Base-by-base conservation (phyloP, 2,329 filamentous ascomycete species). In the Beauveria varroae region DNA sequence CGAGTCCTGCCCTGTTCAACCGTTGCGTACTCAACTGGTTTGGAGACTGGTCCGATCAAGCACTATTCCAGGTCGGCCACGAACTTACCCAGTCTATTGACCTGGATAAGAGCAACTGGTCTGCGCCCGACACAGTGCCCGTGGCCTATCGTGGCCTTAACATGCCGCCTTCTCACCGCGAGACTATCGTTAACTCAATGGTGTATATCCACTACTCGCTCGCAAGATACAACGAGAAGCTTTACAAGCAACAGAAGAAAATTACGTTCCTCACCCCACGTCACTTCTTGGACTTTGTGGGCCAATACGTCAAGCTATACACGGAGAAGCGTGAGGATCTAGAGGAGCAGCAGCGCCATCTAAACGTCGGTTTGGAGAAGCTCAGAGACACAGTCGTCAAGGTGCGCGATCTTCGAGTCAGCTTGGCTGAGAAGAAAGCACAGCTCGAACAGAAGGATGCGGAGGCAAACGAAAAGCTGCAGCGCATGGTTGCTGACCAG, bases 1-100 rank as follows among this genome's bases (percentile, higher is more conserved):
- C 96, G 3, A 97, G 92, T 83, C 95, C 95, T 63, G 95, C 95
- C 46, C 78, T 99, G 70, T 99, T 99, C 88, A 99, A 99, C 79
- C 89, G 95, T 82, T 99, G 95, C 72, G 95, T 99, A 54, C 87
- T 99, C 68, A 99, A 99, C 77, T 99, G 95, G 95, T 97, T 99
- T 73, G 95, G 95, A 66, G 95, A 99, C 76, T 99, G 95, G 95
- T 99, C 95, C 57, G 95, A 99, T 74, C 95, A 99, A 77, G 96
- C 95, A 43, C 83, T 99, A 22, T 99, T 96, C 86, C 96, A 99
- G 75, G 96, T 99, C 65, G 93, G 90, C 26, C 92, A 90, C 65
- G 95, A 99, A 75, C 85, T 99, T 62, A 99, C 96, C 1, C 90
- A 96, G 66, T 93, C 91, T n/a, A 87, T 99, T 63, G 95, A 99